Percentiles rank a stretch among this genome's conserved stretches.
phyloP scores from a whole-genome alignment of 108 stramenopile genomes.

The Chaetoceros tenuissimus region DNA sequence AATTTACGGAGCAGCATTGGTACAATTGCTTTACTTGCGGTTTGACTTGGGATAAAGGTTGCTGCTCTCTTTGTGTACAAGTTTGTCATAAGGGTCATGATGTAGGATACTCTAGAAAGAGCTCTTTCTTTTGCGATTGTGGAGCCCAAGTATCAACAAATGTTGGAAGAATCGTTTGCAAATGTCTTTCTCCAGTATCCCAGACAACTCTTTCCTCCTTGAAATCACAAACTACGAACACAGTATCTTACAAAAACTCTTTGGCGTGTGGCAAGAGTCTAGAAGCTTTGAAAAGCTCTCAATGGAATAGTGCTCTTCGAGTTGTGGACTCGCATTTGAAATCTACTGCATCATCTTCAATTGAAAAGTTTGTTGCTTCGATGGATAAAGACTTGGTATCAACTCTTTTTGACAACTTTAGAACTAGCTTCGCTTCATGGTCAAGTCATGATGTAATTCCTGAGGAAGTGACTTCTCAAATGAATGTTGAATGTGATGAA shows the following conservation, averaged over 20 bases:
- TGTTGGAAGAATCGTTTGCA: conserved; percentile 36
- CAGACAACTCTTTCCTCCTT: conserved; percentile 9
- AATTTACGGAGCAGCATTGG: conserved; percentile 82
- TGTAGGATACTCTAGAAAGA: conserved; percentile 65
- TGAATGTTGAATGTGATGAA: neutral
- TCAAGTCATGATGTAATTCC: neutral
- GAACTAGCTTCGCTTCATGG: neutral
- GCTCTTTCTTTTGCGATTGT: conserved; percentile 87
- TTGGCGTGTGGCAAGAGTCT: neutral
- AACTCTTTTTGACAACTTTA: neutral
- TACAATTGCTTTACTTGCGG: conserved; percentile 79
- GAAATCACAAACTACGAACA: neutral
- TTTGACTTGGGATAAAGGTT: conserved; percentile 76
- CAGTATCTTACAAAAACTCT: neutral
- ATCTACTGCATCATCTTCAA: neutral
- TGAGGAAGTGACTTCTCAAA: neutral
- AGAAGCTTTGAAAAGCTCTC: neutral
- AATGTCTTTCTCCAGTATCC: conserved; percentile 49
- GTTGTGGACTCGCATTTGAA: neutral
- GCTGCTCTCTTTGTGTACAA: conserved; percentile 71
- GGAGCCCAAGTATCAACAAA: conserved; percentile 51
- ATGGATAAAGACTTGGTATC: neutral
- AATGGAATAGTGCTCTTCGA: neutral
- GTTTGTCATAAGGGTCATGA: conserved; percentile 81
- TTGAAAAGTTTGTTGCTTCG: neutral